These are phyloP conservation scores for Hypholoma fasciculare DNA, from an alignment of 768 basidiomycete genomes.

Conservation along the genomic window DNA sequence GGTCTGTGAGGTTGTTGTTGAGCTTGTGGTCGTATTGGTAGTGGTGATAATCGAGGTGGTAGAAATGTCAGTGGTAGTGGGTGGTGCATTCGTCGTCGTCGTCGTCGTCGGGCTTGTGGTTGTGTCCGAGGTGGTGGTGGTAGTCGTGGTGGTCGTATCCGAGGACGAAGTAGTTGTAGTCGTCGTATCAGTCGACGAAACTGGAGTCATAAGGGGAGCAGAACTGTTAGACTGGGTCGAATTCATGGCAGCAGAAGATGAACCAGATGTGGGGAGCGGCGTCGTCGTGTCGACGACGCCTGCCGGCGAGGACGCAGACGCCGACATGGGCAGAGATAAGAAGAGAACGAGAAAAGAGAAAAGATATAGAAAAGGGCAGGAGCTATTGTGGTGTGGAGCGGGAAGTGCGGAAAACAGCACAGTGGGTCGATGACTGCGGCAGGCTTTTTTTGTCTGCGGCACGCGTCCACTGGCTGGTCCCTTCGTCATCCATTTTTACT, in stretches of 20 bases:
- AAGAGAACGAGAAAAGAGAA: not conserved
- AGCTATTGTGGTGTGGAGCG: not conserved
- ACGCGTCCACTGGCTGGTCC: not conserved
- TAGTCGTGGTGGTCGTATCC: not conserved
- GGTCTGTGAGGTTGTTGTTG: not conserved
- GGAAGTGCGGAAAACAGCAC: not conserved
- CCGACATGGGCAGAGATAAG: not conserved
- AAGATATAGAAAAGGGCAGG: not conserved
- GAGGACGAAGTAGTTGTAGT: not conserved
- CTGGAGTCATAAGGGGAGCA: not conserved
- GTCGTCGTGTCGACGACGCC: not conserved
- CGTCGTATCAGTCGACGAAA: not conserved
- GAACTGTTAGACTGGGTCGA: not conserved
- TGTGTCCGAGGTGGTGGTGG: not conserved
- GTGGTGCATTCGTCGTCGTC: not conserved
- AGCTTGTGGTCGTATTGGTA: not conserved
- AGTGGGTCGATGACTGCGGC: not conserved
- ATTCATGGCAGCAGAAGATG: not conserved
- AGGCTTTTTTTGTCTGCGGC: conserved; percentile 1
- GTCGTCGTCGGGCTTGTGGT: not conserved
- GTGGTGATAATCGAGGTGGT: conserved; percentile 2
- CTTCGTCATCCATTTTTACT: not conserved
- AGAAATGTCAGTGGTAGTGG: not conserved
- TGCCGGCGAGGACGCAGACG: not conserved
- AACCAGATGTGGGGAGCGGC: conserved; percentile 1